Conservation (phyloP, 2,329 filamentous ascomycete species). For the Aspergillus sp. region DNA sequence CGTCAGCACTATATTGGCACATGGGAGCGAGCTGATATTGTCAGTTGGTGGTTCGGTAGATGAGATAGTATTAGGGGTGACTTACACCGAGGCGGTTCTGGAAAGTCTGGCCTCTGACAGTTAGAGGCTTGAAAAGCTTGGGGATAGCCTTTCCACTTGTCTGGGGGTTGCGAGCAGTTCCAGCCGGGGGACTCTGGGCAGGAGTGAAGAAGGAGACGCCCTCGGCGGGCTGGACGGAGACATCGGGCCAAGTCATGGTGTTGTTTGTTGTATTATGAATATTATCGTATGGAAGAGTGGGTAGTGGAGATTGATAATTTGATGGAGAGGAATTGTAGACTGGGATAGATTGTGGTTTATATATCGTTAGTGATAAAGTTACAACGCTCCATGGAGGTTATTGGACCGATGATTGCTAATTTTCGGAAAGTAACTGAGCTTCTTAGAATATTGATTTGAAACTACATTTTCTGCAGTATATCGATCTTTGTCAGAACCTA, state of each 20-base stretch:
- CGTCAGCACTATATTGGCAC: constrained; percentile 35
- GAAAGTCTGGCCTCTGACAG: constrained; percentile 54
- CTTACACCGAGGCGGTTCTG: constrained; percentile 40
- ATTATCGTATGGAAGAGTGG: no score
- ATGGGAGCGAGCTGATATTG: neutral
- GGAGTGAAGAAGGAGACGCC: constrained; percentile 41
- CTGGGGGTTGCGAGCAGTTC: constrained; percentile 38
- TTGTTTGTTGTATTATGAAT: no score
- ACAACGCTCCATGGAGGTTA: no score
- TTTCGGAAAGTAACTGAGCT: no score
- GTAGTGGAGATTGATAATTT: no score
- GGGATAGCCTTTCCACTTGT: constrained; percentile 39
- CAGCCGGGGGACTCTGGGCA: constrained; percentile 31
- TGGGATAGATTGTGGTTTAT: no score
- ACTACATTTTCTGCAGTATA: no score
- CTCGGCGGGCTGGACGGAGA: constrained; percentile 30
- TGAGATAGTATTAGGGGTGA: constrained; percentile 55
- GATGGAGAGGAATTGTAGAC: no score
- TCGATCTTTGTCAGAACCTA: no score
- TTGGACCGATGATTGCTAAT: no score
- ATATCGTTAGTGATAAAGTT: no score
- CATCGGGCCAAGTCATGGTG: constrained; percentile 24
- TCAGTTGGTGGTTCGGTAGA: neutral
- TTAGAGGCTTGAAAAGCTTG: constrained; percentile 56
- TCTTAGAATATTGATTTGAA: no score